Evolutionary conservation across 2,329 filamentous ascomycete species (phyloP).

Genomic region (Trichoderma harzianum): DNA sequence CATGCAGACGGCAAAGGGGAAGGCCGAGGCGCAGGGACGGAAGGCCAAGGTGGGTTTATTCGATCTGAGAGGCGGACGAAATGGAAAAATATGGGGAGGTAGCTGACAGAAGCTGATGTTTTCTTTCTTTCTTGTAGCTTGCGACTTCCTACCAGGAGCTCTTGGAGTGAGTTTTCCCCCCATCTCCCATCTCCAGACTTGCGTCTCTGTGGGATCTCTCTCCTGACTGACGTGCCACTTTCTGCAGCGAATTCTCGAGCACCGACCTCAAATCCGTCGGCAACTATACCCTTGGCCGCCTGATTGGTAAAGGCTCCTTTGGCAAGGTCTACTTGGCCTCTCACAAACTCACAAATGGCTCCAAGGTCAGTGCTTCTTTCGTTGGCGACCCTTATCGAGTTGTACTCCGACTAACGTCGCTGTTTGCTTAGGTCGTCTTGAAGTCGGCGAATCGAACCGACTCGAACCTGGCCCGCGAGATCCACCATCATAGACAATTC

Average conservation of each 20-base stretch:
- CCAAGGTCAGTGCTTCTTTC: constrained; percentile 61
- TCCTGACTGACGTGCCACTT: constrained; percentile 6
- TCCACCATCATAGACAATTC: constrained; percentile 97
- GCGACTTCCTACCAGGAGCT: constrained; percentile 95
- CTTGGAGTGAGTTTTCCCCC: constrained; percentile 66
- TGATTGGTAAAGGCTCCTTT: constrained; percentile 97
- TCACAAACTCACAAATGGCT: constrained; percentile 97
- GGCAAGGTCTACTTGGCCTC: constrained; percentile 95
- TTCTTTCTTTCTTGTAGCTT: constrained; percentile 57
- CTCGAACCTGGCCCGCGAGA: constrained; percentile 91
- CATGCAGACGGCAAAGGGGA: constrained; percentile 54
- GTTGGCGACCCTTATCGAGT: neutral
- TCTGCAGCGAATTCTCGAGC: constrained; percentile 80
- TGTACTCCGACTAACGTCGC: constrained; percentile 20
- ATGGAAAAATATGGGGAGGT: neutral
- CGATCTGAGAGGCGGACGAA: neutral
- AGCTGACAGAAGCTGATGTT: neutral
- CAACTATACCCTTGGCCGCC: constrained; percentile 85
- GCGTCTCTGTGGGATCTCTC: neutral
- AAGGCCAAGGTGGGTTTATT: constrained; percentile 54
- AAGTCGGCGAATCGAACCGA: constrained; percentile 97
- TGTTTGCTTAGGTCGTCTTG: constrained; percentile 72
- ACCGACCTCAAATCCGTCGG: constrained; percentile 89
- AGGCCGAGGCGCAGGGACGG: constrained; percentile 56
- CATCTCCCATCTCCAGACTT: neutral